Percentiles rank a stretch among this genome's conserved stretches.
phyloP scores from a whole-genome alignment of 306 rosid species.

The Malus orientalis region DNA sequence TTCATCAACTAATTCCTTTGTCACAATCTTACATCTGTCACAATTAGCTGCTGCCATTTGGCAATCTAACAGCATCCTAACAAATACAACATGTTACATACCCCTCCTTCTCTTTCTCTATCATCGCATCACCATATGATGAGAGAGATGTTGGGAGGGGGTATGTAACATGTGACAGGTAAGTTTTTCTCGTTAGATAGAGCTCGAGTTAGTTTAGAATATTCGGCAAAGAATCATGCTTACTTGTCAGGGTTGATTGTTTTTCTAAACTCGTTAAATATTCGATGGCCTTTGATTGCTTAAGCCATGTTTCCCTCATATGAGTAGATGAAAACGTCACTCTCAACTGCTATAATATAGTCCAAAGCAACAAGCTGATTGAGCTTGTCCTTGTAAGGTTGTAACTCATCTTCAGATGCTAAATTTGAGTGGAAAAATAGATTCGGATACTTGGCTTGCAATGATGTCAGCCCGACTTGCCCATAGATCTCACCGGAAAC shows the following conservation, averaged over 20 bases:
- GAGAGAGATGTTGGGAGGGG: background rate
- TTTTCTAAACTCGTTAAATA: slow-evolving; percentile 45
- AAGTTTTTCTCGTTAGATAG: background rate
- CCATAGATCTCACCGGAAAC: slow-evolving; percentile 56
- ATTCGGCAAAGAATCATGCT: background rate
- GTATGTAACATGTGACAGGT: background rate
- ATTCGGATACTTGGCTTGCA: slow-evolving; percentile 41
- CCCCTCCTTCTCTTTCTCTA: background rate
- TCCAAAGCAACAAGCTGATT: slow-evolving; percentile 74
- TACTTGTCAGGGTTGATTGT: slow-evolving; percentile 65
- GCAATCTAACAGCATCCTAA: no score
- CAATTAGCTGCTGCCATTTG: no score
- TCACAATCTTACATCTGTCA: no score
- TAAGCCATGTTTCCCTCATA: slow-evolving; percentile 72
- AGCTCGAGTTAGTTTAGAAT: background rate
- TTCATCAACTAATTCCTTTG: no score
- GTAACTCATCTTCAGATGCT: slow-evolving; percentile 51
- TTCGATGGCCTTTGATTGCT: slow-evolving; percentile 54
- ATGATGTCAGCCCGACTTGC: slow-evolving; percentile 23
- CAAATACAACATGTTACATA: background rate
- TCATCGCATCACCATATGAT: background rate
- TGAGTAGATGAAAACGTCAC: slow-evolving; percentile 55
- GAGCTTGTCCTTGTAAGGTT: slow-evolving; percentile 29
- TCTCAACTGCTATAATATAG: slow-evolving; percentile 46
- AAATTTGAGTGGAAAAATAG: slow-evolving; percentile 36